Conservation (phyloP, 176 grass and related monocot species). For the Echinochloa phyllopogon region DNA sequence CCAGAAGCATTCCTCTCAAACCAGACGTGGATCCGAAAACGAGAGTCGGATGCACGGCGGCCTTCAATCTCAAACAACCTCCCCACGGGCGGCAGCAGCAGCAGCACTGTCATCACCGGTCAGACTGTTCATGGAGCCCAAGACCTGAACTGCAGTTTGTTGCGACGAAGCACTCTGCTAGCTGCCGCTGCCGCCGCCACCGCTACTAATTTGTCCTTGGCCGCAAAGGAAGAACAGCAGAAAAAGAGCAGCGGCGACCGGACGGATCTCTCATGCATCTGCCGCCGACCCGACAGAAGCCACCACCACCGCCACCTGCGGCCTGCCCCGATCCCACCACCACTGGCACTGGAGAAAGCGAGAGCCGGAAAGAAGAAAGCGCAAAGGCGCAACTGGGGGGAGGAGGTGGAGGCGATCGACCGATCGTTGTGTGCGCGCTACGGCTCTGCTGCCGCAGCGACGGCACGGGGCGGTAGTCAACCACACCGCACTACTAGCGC, state of each 20-base stretch:
- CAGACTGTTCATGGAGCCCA: conserved; percentile 11
- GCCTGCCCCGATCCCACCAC: conserved; percentile 30
- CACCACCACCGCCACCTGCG: neutral
- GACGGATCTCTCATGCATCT: neutral
- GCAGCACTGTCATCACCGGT: neutral
- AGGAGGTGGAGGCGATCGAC: neutral
- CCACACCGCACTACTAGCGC: conserved; percentile 40
- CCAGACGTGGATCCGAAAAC: neutral
- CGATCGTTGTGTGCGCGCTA: neutral
- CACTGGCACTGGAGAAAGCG: conserved; percentile 1
- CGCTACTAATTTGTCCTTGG: neutral
- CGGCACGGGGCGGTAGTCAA: conserved; percentile 39
- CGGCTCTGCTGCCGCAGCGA: neutral
- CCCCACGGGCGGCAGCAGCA: neutral
- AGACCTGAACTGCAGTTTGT: conserved; percentile 34
- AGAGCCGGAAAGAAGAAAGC: conserved; percentile 11
- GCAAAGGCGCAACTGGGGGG: neutral
- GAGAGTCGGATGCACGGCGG: neutral
- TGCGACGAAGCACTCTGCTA: neutral
- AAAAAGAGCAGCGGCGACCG: neutral
- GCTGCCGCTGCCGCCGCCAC: neutral
- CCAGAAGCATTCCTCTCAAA: neutral
- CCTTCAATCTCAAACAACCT: neutral
- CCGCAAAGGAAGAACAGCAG: conserved; percentile 43
- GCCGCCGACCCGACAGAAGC: conserved; percentile 22